Conservation (phyloP, 306 rosid species). For the Prunus dulcis region DNA sequence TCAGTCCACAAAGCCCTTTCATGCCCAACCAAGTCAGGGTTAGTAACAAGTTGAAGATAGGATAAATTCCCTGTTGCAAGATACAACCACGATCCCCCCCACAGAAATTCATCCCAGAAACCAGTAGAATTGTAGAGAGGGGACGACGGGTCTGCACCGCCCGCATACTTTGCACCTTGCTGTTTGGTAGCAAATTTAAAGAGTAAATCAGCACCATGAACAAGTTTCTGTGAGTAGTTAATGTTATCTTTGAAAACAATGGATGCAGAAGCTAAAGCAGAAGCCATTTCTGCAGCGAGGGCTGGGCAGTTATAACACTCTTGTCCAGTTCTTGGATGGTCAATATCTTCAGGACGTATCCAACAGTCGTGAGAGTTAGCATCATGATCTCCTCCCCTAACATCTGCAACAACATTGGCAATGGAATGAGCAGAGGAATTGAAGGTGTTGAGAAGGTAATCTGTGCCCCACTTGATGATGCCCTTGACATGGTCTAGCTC, state of each 20-base stretch:
- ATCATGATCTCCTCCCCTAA: constrained; percentile 40
- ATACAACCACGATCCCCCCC: constrained; percentile 77
- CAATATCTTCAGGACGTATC: constrained; percentile 66
- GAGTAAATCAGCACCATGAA: constrained; percentile 57
- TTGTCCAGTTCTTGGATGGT: constrained; percentile 40
- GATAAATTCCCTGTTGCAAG: constrained; percentile 59
- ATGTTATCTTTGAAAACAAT: constrained; percentile 61
- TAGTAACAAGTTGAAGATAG: constrained; percentile 54
- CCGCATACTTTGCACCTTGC: constrained; percentile 7
- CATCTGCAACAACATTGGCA: constrained; percentile 38
- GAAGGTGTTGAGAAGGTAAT: constrained; percentile 55
- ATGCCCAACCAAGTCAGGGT: constrained; percentile 45
- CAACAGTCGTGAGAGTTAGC: constrained; percentile 48
- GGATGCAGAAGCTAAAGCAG: constrained; percentile 63
- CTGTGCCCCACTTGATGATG: constrained; percentile 60
- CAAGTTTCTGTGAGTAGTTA: constrained; percentile 55
- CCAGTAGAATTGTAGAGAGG: constrained; percentile 52
- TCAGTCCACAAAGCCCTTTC: constrained; percentile 63
- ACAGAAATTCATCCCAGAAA: constrained; percentile 59
- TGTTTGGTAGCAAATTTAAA: constrained; percentile 33
- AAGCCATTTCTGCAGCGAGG: constrained; percentile 71
- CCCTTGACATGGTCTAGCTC: constrained; percentile 60
- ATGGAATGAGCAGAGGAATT: constrained; percentile 42
- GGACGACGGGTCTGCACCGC: constrained; percentile 36
- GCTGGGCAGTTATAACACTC: constrained; percentile 52